phyloP scores from a whole-genome alignment of 768 basidiomycete species.

The Mycena vitilis region DNA sequence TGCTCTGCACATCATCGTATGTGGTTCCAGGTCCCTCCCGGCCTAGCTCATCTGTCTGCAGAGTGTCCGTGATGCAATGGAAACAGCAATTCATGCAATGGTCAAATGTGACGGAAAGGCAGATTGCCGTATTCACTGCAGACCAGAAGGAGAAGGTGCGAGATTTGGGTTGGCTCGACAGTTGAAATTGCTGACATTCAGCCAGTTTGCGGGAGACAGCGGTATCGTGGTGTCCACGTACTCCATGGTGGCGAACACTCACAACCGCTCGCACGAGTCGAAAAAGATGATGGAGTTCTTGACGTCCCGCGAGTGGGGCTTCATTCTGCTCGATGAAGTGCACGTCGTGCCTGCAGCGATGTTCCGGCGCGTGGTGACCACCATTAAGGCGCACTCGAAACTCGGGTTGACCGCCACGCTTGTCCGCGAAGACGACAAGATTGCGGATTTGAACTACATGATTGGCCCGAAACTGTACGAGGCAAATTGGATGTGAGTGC shows the following conservation, averaged over 20 bases:
- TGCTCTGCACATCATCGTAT: slow-evolving; percentile 97
- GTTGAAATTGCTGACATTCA: slow-evolving; percentile 15
- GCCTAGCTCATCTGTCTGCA: slow-evolving; percentile 42
- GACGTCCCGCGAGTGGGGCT: slow-evolving; percentile 98
- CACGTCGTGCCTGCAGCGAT: slow-evolving; percentile 99
- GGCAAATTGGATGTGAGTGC: slow-evolving; percentile 96
- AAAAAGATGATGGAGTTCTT: slow-evolving; percentile 99
- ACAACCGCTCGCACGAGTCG: slow-evolving; percentile 98
- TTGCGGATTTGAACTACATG: slow-evolving; percentile 98
- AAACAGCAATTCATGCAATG: slow-evolving; percentile 98
- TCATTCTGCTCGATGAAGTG: slow-evolving; percentile 96
- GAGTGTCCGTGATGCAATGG: slow-evolving; percentile 98
- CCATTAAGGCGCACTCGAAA: slow-evolving; percentile 99
- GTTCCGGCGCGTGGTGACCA: slow-evolving; percentile 97
- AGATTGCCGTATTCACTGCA: slow-evolving; percentile 97
- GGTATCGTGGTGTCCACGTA: slow-evolving; percentile 99
- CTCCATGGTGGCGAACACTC: slow-evolving; percentile 99
- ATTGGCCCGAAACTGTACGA: slow-evolving; percentile 99
- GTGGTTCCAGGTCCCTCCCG: slow-evolving; percentile 46
- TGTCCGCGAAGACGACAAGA: slow-evolving; percentile 99
- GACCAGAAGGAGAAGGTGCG: slow-evolving; percentile 96
- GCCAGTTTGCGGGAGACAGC: slow-evolving; percentile 93
- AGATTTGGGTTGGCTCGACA: slow-evolving; percentile 12
- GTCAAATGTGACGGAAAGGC: slow-evolving; percentile 97
- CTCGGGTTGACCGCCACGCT: slow-evolving; percentile 97